Percentiles rank a stretch among this genome's conserved stretches.
These are phyloP conservation scores for Leccinum subgranulosum DNA, from an alignment of 768 basidiomycete genomes.

Conservation along the genomic window DNA sequence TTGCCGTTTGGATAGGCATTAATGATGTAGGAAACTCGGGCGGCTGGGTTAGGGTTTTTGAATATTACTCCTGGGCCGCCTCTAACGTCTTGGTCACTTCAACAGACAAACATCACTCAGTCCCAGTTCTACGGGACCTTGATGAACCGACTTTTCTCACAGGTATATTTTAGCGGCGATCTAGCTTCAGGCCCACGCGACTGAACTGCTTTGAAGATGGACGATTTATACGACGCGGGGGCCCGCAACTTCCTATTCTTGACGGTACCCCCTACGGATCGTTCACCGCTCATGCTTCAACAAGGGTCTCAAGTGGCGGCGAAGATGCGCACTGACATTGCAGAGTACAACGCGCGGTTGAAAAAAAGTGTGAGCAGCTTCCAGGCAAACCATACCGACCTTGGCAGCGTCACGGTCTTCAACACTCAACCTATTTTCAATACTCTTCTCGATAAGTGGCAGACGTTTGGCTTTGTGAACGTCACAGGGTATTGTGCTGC, in stretches of 20 bases:
- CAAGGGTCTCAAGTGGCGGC: slow-evolving; percentile 32
- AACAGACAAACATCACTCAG: slow-evolving; percentile 23
- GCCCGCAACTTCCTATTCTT: slow-evolving; percentile 63
- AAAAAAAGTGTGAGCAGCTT: slow-evolving; percentile 36
- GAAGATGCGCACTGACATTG: slow-evolving; percentile 35
- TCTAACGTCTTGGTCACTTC: neutral
- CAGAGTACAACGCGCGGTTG: slow-evolving; percentile 47
- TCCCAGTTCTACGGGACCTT: slow-evolving; percentile 23
- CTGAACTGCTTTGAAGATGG: slow-evolving; percentile 9
- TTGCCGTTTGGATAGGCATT: slow-evolving; percentile 70
- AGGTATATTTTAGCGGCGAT: slow-evolving; percentile 11
- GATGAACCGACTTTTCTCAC: slow-evolving; percentile 28
- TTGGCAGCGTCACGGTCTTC: slow-evolving; percentile 47
- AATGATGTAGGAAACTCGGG: slow-evolving; percentile 48
- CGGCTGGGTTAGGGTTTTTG: slow-evolving; percentile 16
- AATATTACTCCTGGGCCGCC: neutral
- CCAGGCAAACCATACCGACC: slow-evolving; percentile 37
- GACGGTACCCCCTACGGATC: slow-evolving; percentile 57
- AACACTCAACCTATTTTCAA: slow-evolving; percentile 61
- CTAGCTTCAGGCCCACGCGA: neutral
- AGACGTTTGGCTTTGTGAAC: slow-evolving; percentile 55
- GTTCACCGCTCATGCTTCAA: slow-evolving; percentile 50
- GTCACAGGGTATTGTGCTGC: slow-evolving; percentile 55
- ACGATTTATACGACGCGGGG: slow-evolving; percentile 34
- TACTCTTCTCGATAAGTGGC: slow-evolving; percentile 49